phyloP scores from a whole-genome alignment of 192 early-diverging fungal species.

The Backusella psychrophila region DNA sequence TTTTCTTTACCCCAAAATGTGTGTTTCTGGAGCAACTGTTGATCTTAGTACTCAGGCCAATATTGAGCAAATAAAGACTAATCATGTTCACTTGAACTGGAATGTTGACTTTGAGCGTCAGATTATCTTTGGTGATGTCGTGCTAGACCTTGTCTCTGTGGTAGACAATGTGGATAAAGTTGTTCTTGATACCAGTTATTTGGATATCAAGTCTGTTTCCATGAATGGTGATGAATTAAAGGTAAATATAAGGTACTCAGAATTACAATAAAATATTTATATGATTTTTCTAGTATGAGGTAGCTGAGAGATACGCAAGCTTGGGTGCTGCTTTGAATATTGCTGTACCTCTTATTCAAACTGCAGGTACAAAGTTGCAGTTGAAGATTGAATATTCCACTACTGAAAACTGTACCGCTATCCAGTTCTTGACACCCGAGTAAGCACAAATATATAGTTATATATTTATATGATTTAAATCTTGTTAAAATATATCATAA shows the following conservation, averaged over 20 bases:
- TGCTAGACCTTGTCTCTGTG: conserved; percentile 57
- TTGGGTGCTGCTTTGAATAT: conserved; percentile 77
- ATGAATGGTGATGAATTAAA: conserved; percentile 16
- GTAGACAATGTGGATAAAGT: conserved; percentile 53
- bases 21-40: neutral
- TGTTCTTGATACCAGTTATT: conserved; percentile 69
- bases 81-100: conserved; percentile 74
- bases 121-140: conserved; percentile 63
- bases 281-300: conserved; percentile 35
- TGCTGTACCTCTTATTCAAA: conserved; percentile 36
- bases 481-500: neutral
- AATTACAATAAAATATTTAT: neutral
- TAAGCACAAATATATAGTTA: conserved; percentile 10
- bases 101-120: conserved; percentile 75
- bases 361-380: conserved; percentile 45
- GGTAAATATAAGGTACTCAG: conserved; percentile 18
- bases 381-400: conserved; percentile 77
- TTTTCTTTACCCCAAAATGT: neutral
- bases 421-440: conserved; percentile 88
- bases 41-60: conserved; percentile 90
- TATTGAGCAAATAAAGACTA: conserved; percentile 67
- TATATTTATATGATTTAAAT: neutral
- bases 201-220: conserved; percentile 48
- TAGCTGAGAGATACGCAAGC: conserved; percentile 55
- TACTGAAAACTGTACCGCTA: conserved; percentile 78